Evolutionary conservation across 441 rosid species (phyloP), one percentile per base, ranked within the genome.

Genomic region (Francoa sonchifolia): DNA sequence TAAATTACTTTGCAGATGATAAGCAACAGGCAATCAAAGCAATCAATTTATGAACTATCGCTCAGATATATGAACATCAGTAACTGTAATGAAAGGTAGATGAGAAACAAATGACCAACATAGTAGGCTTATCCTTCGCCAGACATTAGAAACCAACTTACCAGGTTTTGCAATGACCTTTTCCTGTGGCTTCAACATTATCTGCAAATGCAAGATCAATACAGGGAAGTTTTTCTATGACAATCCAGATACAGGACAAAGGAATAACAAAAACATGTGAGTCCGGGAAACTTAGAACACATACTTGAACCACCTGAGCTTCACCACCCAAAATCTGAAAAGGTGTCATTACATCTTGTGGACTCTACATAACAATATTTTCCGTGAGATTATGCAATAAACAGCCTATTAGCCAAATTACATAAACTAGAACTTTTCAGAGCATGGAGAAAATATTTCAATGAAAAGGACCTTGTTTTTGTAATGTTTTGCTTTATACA

Each of bases 251-350:
- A 34, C 4, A 20, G 7, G 36, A 40, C n/a, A 13, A 14, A 26
- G 23, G 14, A 44, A 39, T 31, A 16, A 21, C 9, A 33, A n/a
- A 8, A 22, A 10, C 18, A 28, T 7, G 6, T 11, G 10, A 44
- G 33, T 53, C 7, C 21, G 37, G 18, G 33, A 34, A 39, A 11
- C 32, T 5, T 42, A 43, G 45, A 30, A 18, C 9, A 52, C 54
- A 2, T 52, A 90, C 99, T 96, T 86, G 99, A 65, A 80, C 77
- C 41, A 90, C 73, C 43, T 90, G 99, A 19, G 96, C 96, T 74
- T 90, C 99, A 57, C 99, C 99, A 42, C 99, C 99, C 62, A 90
- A 61, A 60, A 90, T 86, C 52, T 90, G 96, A 64, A 86, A 90
- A n/a, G 99, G 81, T 44, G 73, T 76, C 41, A 90, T 47, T 1